Evolutionary conservation across 345 rosid species (phyloP), one percentile per base, ranked within the genome.

Genomic region (Anacardium occidentale): DNA sequence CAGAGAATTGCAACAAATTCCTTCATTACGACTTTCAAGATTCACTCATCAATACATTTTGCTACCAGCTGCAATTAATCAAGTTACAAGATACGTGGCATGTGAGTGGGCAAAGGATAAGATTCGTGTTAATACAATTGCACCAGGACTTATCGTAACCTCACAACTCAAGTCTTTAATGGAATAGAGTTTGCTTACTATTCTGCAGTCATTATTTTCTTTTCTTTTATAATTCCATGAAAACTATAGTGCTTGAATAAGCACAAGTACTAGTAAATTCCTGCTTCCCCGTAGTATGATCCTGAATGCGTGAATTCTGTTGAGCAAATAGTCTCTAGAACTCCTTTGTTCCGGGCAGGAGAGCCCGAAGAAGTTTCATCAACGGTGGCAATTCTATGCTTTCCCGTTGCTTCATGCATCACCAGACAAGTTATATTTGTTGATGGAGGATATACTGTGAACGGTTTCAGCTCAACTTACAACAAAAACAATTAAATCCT

Each of bases 101-200:
- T 82, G 82, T 40, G 85, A 83, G 68, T 85, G 86, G 88, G 84
- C 82, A 7, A 75, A 78, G 34, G 86, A 83, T 80, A 76, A 78
- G 9, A 78, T 85, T 69, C 78, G 86, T 15, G 48, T 62, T 56
- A 85, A 85, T 67, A 15, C 75, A 4, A 81, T 85, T 50, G 83
- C 85, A 21, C 85, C 83, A 0, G 73, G 86, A 81, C 52, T 61
- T 3, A 82, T 70, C 64, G 68, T 32, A 48, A 84, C 88, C 73
- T 55, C 79, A 6, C 73, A 68, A 13, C 6, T 50, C 6, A 50
- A 50, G 6, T 13, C 53, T 14, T 4, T 50, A 6, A 50, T 50
- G 53, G 53, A 14, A 47, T 14, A 37, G 7, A 37, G 7, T 37
- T 9, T 37, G 42, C 42, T 37, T 37, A 37, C 42, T 37, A 3